Conservation (phyloP, 192 early-diverging fungal genomes). For the Coemansia asiatica region DNA sequence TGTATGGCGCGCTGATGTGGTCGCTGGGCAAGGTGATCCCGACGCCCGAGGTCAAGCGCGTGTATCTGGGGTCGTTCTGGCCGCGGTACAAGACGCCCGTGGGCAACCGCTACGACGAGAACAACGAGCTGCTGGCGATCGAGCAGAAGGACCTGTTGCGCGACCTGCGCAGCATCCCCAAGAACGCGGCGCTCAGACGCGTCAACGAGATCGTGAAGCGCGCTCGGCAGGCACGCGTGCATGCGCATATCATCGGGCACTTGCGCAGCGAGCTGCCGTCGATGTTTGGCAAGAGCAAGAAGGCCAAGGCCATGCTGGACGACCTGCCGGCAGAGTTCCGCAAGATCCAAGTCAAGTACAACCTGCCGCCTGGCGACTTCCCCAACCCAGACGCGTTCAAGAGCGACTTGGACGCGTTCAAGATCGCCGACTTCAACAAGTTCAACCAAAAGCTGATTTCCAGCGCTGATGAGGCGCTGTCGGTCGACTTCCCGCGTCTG, state of each 20-base stretch:
- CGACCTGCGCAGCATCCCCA: conserved; percentile 71
- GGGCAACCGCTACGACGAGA: conserved; percentile 69
- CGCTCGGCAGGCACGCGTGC: conserved; percentile 74
- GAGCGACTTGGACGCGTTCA: conserved; percentile 67
- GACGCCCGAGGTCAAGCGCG: conserved; percentile 85
- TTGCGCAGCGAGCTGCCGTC: conserved; percentile 79
- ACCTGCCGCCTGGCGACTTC: conserved; percentile 79
- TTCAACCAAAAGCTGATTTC: conserved; percentile 68
- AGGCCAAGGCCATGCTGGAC: conserved; percentile 68
- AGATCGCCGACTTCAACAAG: conserved; percentile 80
- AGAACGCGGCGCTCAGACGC: conserved; percentile 79
- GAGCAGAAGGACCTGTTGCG: conserved; percentile 78
- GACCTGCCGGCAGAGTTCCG: conserved; percentile 74
- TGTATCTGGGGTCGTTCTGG: conserved; percentile 86
- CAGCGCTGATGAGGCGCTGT: conserved; percentile 72
- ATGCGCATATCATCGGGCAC: conserved; percentile 82
- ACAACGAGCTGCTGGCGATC: conserved; percentile 62
- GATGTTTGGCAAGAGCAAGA: conserved; percentile 78
- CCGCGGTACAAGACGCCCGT: conserved; percentile 61
- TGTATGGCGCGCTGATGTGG: conserved; percentile 94
- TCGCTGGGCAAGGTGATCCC: conserved; percentile 83
- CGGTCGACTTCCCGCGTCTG: conserved; percentile 69
- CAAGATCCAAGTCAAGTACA: conserved; percentile 70
- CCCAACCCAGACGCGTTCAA: conserved; percentile 75
- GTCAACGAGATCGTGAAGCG: conserved; percentile 92